Conservation (phyloP, 768 basidiomycete genomes). For the Russula earlei region DNA sequence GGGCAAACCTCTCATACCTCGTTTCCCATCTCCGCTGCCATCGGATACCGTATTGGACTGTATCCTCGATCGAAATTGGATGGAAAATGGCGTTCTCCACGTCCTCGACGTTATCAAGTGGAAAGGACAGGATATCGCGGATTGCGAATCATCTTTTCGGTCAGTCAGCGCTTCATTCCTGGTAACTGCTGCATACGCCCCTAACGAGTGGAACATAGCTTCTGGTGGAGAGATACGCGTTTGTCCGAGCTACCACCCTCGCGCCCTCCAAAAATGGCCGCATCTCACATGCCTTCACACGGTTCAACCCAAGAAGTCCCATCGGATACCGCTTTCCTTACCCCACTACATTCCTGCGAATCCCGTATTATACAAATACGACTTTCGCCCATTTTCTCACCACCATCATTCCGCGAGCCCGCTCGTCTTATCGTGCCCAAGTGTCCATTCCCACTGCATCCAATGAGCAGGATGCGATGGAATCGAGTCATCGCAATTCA, state of each 20-base stretch:
- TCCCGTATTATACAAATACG: constrained; percentile 65
- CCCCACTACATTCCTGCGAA: constrained; percentile 56
- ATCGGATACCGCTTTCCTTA: constrained; percentile 50
- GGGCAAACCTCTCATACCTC: constrained; percentile 65
- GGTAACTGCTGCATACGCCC: not conserved
- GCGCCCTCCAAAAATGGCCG: constrained; percentile 32
- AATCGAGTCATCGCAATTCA: constrained; percentile 32
- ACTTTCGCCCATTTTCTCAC: constrained; percentile 39
- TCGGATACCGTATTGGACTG: constrained; percentile 74
- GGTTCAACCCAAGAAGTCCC: not conserved
- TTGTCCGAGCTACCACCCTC: constrained; percentile 58
- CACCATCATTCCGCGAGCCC: constrained; percentile 46
- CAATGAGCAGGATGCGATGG: constrained; percentile 36
- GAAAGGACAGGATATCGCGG: constrained; percentile 77
- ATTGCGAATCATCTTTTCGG: constrained; percentile 80
- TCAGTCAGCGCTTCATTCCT: constrained; percentile 22
- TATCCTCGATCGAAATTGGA: constrained; percentile 71
- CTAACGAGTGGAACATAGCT: constrained; percentile 32
- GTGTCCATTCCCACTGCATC: constrained; percentile 33
- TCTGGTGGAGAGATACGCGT: constrained; percentile 85
- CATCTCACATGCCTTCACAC: constrained; percentile 10
- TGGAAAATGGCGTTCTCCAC: constrained; percentile 69
- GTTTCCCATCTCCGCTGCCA: constrained; percentile 71
- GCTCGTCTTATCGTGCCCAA: constrained; percentile 37
- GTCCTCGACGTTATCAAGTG: constrained; percentile 75